Evolutionary conservation across 2,329 filamentous ascomycete species (phyloP).

Genomic region (Beauveria sp.): DNA sequence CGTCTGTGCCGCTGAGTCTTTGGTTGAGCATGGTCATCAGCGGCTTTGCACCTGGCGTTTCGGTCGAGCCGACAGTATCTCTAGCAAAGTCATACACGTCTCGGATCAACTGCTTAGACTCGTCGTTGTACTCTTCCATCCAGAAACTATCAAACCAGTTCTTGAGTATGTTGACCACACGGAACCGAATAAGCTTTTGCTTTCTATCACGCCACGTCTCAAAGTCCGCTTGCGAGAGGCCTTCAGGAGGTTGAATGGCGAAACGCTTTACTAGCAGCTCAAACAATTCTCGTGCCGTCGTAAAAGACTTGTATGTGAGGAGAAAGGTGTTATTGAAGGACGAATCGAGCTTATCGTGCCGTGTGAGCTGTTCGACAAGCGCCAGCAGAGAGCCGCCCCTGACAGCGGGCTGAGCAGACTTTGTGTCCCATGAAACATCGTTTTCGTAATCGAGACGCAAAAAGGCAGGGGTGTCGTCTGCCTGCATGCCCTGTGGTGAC

Average conservation of each 20-base stretch:
- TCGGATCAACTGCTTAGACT: constrained; percentile 76
- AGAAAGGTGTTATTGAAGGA: constrained; percentile 98
- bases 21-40: constrained; percentile 85
- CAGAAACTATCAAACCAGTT: constrained; percentile 98
- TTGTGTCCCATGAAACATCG: constrained; percentile 84
- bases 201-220: constrained; percentile 89
- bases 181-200: constrained; percentile 90
- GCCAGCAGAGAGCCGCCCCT: constrained; percentile 85
- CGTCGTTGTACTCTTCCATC: constrained; percentile 90
- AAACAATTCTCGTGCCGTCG: constrained; percentile 81
- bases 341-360: constrained; percentile 90
- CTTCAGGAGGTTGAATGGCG: constrained; percentile 82
- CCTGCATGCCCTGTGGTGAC: constrained; percentile 38
- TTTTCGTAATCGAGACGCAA: constrained; percentile 79
- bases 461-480: constrained; percentile 76
- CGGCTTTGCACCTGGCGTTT: constrained; percentile 79
- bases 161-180: constrained; percentile 95
- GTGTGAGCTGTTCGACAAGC: constrained; percentile 87
- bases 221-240: constrained; percentile 66
- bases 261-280: constrained; percentile 88
- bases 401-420: constrained; percentile 65
- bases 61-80: constrained; percentile 85
- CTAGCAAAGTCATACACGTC: constrained; percentile 86
- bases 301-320: constrained; percentile 93
- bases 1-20: constrained; percentile 79